Base-by-base conservation (phyloP, 2,329 filamentous ascomycete genomes). In the Aureobasidium pullulans region DNA sequence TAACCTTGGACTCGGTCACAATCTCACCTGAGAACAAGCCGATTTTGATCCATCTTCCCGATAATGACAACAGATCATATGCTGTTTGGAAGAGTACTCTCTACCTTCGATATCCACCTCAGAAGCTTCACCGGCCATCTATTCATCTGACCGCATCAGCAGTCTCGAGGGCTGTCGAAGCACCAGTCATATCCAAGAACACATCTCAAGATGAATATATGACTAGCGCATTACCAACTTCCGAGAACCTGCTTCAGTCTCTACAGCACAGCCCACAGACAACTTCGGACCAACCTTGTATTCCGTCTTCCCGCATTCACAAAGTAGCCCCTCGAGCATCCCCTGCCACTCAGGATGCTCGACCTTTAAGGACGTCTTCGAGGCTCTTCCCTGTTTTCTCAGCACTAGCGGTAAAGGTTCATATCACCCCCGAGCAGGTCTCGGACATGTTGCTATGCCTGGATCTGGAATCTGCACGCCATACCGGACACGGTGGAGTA, bases 271-370 rank as follows among this genome's bases (percentile, higher is more conserved):
- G 90, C 67, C 81, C 84, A 29, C 76, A 90, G 16, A 76, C 75
- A 15, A 83, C 85, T 37, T 56, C 52, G 19, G 74, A 83, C 31
- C 79, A 79, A 65, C 87, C 87, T 43, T 81, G 82, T 29, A 76
- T 92, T 2, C 90, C 88, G 13, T 86, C 88, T 2, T 77, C 87
- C 61, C 80, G 88, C 43, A 87, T 91, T 23, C 89, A 85, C 39
- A 82, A 85, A 60, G 87, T 90, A 5, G 83, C 85, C 10, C 88
- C 87, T 13, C 78, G 83, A 40, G 84, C 84, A 2, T 81, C 83
- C 52, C 76, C 79, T 19, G 69, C 78, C 29, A 82, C 81, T 63
- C 84, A 87, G 61, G 73, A 81, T 40, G 76, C 82, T 62, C 82
- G 81, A 36, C 83, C 85, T 6, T 79, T 91, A 53, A 82, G 81